These are phyloP conservation scores for Nothophytophthora sp. DNA, from an alignment of 352 stramenopile species.

Conservation along the genomic window DNA sequence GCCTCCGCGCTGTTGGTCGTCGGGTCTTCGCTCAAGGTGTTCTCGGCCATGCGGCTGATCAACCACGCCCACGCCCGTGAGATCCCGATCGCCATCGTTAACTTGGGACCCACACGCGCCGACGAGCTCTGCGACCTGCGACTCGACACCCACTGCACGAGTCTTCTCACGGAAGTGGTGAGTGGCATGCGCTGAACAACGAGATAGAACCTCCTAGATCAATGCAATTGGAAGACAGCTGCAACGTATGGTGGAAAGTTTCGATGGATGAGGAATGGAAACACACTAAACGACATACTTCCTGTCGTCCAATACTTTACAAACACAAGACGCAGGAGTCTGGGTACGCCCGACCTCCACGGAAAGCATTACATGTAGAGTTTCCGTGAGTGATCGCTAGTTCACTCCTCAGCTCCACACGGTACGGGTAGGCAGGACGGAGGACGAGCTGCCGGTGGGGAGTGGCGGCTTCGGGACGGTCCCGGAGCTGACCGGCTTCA, in stretches of 20 bases:
- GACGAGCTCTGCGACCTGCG: constrained; percentile 82
- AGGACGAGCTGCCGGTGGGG: constrained; percentile 24
- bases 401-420: constrained; percentile 46
- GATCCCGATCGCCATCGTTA: constrained; percentile 86
- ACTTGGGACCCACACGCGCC: constrained; percentile 85
- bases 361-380: no score
- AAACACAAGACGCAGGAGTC: constrained; percentile 27
- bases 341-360: not conserved
- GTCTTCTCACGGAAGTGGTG: constrained; percentile 48
- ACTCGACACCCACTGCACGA: constrained; percentile 61
- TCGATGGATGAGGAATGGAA: constrained; percentile 21
- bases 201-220: not conserved
- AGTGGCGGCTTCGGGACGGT: constrained; percentile 21
- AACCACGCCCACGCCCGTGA: constrained; percentile 64
- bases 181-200: constrained; percentile 26
- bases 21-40: constrained; percentile 94
- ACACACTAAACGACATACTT: constrained; percentile 17
- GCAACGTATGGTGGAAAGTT: constrained; percentile 15
- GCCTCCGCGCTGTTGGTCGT: constrained; percentile 92
- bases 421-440: constrained; percentile 46
- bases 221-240: constrained; percentile 10
- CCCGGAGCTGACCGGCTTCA: constrained; percentile 21
- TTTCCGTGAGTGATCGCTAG: constrained; percentile 3
- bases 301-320: constrained; percentile 31
- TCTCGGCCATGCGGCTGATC: constrained; percentile 94